Evolutionary conservation across 192 early-diverging fungal species (phyloP).

Genomic region (Gonapodya prolifera): DNA sequence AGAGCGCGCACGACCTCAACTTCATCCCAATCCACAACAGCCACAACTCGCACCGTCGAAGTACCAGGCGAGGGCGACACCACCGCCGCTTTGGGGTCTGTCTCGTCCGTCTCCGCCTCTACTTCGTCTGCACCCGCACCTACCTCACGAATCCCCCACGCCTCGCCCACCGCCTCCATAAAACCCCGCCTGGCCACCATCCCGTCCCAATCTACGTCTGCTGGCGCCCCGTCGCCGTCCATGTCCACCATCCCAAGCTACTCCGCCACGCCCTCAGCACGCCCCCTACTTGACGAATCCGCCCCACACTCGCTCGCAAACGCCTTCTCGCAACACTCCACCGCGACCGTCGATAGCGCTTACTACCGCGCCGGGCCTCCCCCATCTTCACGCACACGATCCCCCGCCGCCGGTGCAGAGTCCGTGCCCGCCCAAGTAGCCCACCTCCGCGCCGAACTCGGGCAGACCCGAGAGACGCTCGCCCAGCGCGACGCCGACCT

Average conservation of each 20-base stretch:
- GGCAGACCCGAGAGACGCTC: background rate
- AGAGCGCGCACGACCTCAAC: no score
- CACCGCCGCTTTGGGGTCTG: no score
- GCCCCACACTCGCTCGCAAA: background rate
- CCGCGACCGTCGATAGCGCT: background rate
- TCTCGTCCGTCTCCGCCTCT: no score
- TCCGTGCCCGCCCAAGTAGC: background rate
- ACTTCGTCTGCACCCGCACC: no score
- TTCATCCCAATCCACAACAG: no score
- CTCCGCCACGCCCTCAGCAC: background rate
- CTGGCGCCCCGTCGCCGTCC: background rate
- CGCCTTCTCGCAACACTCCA: background rate
- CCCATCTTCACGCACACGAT: background rate
- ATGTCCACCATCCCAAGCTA: background rate
- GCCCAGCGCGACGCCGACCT: background rate
- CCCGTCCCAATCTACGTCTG: background rate
- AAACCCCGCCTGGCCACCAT: background rate
- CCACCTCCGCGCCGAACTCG: background rate
- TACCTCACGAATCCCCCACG: background rate
- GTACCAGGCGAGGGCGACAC: no score
- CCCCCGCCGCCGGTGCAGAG: background rate
- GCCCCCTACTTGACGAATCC: background rate
- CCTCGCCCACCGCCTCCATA: background rate
- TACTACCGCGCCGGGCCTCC: background rate
- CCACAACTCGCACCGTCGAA: no score